Base-by-base conservation (phyloP, 176 grass and related monocot genomes). In the Eragrostis nindensis region DNA sequence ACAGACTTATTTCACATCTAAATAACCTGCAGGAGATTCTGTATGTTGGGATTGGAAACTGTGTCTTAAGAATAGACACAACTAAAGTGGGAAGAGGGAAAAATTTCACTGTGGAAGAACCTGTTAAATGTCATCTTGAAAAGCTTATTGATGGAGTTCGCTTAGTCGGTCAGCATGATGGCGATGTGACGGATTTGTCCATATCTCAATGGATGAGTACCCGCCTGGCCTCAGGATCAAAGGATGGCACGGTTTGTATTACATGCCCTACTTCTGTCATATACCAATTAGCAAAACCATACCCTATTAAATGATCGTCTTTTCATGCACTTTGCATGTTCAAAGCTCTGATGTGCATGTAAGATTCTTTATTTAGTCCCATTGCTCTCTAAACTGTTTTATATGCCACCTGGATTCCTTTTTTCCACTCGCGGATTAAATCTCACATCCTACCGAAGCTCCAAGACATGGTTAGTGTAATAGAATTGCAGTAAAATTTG, bases 201-300 rank as follows among this genome's bases (percentile, higher is more conserved):
- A 93, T 99, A 82, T 99, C 93, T 75, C 97, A 99, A 84, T 99
- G 97, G 97, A 99, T 99, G 97, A 95, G 84, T 49, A 99, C 93
- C 8, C 93, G 97, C 57, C 76, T 99, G 32, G 97, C 89, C 66
- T 99, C 97, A 49, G 88, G 90, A 84, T 95, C 97, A 82, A 99
- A 95, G 82, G 97, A 99, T 88, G 97, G 97, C 86, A 95, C 52
- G 90, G 97, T 99, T 84, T 81, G 90, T 95, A 65, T 55, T 52
- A 57, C 75, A 53, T 61, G 22, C 59, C 54, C 22, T 77, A 64
- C 32, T 86, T 18, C 43, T 32, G 1, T 43, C 36, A 61, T 55
- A 68, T 41, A 30, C 22, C 70, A 32, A 68, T 75, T 43, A 21
- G 26, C 62, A 44, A 69, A 79, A 74, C 61, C 80, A 57, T 29